A percentile compares a stretch with the other conserved stretches of the same genome.
Evolutionary conservation across 176 grass and related monocot species (phyloP).

Genomic region (Raddia guianensis): DNA sequence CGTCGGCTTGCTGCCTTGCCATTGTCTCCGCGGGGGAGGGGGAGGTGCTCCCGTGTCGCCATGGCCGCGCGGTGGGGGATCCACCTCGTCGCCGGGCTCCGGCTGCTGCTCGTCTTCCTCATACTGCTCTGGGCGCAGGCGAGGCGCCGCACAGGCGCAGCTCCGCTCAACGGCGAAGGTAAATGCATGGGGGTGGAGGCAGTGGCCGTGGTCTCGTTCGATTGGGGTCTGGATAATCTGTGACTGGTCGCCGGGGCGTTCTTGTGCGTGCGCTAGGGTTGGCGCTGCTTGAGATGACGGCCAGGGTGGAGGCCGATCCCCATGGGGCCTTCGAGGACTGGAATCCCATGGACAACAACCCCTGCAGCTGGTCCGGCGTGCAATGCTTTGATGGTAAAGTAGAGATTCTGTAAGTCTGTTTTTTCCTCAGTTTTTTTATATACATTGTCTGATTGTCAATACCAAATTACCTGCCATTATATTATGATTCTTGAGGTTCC

Average conservation of each 20-base stretch:
- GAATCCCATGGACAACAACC: constrained; percentile 56
- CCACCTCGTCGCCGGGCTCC: background rate
- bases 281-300: constrained; percentile 71
- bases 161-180: constrained; percentile 56
- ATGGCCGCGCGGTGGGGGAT: constrained; percentile 36
- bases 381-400: constrained; percentile 75
- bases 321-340: constrained; percentile 72
- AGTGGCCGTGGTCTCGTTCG: background rate
- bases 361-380: constrained; percentile 74
- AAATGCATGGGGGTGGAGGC: background rate
- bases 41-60: constrained; percentile 27
- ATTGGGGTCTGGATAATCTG: constrained; percentile 10
- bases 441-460: background rate
- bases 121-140: constrained; percentile 28
- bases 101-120: constrained; percentile 38
- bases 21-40: background rate
- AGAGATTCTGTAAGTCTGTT: constrained; percentile 75
- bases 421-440: background rate
- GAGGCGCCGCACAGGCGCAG: background rate
- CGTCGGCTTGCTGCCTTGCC: background rate
- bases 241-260: background rate
- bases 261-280: constrained; percentile 44
- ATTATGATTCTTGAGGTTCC: background rate
- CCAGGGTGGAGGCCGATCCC: constrained; percentile 73
- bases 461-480: background rate